Evolutionary conservation across 208 protist genomes (phyloP).

Genomic region (Crithidia expoeki): DNA sequence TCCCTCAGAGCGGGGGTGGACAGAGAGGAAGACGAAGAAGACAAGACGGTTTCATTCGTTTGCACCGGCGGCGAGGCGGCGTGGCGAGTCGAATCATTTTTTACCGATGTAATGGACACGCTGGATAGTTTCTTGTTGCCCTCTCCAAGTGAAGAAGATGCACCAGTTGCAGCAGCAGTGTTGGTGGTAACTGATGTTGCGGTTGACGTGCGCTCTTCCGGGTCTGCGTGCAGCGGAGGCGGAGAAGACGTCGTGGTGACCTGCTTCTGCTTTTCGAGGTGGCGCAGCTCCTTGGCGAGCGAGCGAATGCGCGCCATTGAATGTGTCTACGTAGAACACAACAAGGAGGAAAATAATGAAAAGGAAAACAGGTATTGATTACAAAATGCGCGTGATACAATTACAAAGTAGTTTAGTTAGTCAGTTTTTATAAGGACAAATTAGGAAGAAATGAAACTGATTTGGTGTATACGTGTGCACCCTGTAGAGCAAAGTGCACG

Average conservation of each 20-base stretch:
- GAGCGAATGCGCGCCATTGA: slow-evolving; percentile 34
- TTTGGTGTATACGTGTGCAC: too few species aligned
- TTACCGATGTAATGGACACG: neutral
- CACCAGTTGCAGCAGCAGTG: neutral
- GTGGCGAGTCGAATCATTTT: neutral
- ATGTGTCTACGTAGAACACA: too few species aligned
- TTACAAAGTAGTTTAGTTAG: too few species aligned
- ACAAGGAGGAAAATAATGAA: neutral
- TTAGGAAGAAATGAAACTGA: slow-evolving; percentile 1
- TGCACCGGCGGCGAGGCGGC: neutral
- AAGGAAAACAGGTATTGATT: too few species aligned
- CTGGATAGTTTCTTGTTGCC: neutral
- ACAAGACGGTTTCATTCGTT: neutral
- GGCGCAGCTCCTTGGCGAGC: slow-evolving; percentile 39
- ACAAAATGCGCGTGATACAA: too few species aligned
- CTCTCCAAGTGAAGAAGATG: neutral
- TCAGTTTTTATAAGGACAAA: neutral
- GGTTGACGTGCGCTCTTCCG: neutral
- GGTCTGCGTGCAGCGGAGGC: neutral
- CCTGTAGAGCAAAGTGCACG: too few species aligned
- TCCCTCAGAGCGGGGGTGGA: neutral
- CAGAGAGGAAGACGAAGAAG: slow-evolving; percentile 10
- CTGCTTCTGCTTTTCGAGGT: slow-evolving; percentile 33
- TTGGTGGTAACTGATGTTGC: too few species aligned
- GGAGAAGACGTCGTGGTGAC: neutral